These are phyloP conservation scores for Litsea cubeba DNA, from an alignment of 164 flowering plant genomes.

Conservation along the genomic window DNA sequence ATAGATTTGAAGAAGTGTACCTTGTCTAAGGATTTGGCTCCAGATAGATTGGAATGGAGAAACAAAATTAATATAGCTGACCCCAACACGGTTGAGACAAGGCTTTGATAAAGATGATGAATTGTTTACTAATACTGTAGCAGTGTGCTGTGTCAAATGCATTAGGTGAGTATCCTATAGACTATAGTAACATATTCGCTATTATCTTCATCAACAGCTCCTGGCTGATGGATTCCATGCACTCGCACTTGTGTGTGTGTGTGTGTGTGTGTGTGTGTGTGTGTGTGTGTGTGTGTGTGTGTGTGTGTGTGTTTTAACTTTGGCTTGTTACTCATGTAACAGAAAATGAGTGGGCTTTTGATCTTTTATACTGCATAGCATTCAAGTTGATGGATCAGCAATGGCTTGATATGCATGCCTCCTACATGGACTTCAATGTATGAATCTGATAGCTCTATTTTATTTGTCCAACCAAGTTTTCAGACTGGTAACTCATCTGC, in stretches of 20 bases:
- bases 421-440: slow-evolving; percentile 39
- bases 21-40: no score
- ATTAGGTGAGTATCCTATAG: no score
- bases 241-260: not conserved
- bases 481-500: not conserved
- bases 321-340: slow-evolving; percentile 6
- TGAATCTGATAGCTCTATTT: not conserved
- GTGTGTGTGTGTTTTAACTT: no score
- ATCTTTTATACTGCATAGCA: slow-evolving; percentile 30
- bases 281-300: no score
- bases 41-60: no score
- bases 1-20: no score
- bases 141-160: no score
- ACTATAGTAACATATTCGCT: no score
- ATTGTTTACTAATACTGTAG: no score
- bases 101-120: no score
- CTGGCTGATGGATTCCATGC: not conserved
- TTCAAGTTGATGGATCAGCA: slow-evolving; percentile 36
- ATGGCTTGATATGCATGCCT: slow-evolving; percentile 37
- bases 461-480: not conserved
- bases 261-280: not conserved
- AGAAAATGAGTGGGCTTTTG: slow-evolving; percentile 32
- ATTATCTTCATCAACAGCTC: not conserved
- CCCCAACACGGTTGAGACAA: no score
- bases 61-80: no score